Evolutionary conservation across 352 stramenopile species (phyloP).

Genomic region (Pythium grandisporangium): DNA sequence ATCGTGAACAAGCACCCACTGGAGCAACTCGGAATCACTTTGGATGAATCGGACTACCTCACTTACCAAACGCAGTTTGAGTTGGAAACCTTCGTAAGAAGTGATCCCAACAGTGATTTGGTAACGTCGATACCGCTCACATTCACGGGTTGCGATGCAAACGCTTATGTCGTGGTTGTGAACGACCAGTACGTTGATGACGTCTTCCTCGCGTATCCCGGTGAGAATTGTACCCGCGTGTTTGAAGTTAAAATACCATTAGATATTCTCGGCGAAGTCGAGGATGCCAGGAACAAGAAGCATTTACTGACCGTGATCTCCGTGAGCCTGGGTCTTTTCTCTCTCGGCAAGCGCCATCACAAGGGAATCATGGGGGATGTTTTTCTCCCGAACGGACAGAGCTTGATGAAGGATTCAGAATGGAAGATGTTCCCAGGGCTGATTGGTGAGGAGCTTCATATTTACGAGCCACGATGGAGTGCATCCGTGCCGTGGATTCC

Average conservation of each 20-base stretch:
- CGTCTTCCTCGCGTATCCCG: conserved; percentile 32
- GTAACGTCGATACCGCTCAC: conserved; percentile 12
- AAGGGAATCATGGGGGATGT: conserved; percentile 54
- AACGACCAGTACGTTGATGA: conserved; percentile 33
- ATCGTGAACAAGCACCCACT: conserved; percentile 25
- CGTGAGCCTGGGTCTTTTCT: conserved; percentile 48
- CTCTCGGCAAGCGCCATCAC: conserved; percentile 34
- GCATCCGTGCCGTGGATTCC: conserved; percentile 38
- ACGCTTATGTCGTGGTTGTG: conserved; percentile 39
- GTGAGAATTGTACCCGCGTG: conserved; percentile 34
- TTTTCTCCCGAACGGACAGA: conserved; percentile 21
- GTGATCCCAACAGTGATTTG: conserved; percentile 1
- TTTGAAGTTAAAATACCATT: conserved; percentile 32
- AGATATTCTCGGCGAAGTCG: conserved; percentile 9
- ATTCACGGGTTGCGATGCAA: conserved; percentile 50
- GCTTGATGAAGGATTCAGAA: conserved; percentile 6
- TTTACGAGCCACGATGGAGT: conserved; percentile 35
- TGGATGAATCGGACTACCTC: conserved; percentile 50
- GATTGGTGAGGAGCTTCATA: conserved; percentile 52
- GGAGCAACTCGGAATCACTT: conserved; percentile 48
- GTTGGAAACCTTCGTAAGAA: no score
- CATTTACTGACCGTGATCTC: conserved; percentile 38
- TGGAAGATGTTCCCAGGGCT: conserved; percentile 58
- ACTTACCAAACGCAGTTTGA: conserved; percentile 48
- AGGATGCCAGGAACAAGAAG: background rate